Percentiles rank a stretch among this genome's conserved stretches.
Conservation (phyloP, 2,329 filamentous ascomycete genomes). For the Gremmenia infestans region DNA sequence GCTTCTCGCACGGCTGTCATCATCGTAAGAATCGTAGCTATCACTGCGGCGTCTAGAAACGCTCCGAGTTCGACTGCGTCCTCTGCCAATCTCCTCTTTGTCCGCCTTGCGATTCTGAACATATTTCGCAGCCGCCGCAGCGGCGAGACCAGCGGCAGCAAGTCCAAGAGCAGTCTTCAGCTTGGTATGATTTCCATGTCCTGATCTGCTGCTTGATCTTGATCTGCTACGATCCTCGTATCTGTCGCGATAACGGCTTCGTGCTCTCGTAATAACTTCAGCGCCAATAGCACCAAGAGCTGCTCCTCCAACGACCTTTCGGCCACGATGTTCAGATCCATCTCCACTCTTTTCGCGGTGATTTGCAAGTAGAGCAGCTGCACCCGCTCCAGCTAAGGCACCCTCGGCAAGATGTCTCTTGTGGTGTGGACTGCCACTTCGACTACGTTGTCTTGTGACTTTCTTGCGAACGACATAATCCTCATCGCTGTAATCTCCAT, state of each 20-base stretch:
- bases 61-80: slow-evolving; percentile 45
- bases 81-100: slow-evolving; percentile 53
- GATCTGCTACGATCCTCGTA: slow-evolving; percentile 38
- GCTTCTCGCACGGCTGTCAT: slow-evolving; percentile 36
- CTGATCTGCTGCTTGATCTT: slow-evolving; percentile 29
- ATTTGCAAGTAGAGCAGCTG: slow-evolving; percentile 53
- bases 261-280: slow-evolving; percentile 54
- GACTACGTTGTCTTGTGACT: slow-evolving; percentile 42
- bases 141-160: slow-evolving; percentile 58
- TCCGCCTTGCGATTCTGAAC: slow-evolving; percentile 56
- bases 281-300: slow-evolving; percentile 59
- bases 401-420: slow-evolving; percentile 59
- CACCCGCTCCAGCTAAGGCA: slow-evolving; percentile 58
- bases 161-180: slow-evolving; percentile 59
- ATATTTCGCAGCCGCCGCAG: slow-evolving; percentile 61
- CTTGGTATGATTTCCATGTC: slow-evolving; percentile 36
- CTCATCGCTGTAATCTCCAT: slow-evolving; percentile 40
- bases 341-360: slow-evolving; percentile 41
- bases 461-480: slow-evolving; percentile 38
- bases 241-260: slow-evolving; percentile 55
- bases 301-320: slow-evolving; percentile 44
- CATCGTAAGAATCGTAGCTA: slow-evolving; percentile 24
- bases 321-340: slow-evolving; percentile 24
- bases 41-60: slow-evolving; percentile 40
- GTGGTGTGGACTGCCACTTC: slow-evolving; percentile 45